Evolutionary conservation across 179 eudicot species (phyloP), one percentile per base, ranked within the genome.

Genomic region (Gypsophila paniculata): DNA sequence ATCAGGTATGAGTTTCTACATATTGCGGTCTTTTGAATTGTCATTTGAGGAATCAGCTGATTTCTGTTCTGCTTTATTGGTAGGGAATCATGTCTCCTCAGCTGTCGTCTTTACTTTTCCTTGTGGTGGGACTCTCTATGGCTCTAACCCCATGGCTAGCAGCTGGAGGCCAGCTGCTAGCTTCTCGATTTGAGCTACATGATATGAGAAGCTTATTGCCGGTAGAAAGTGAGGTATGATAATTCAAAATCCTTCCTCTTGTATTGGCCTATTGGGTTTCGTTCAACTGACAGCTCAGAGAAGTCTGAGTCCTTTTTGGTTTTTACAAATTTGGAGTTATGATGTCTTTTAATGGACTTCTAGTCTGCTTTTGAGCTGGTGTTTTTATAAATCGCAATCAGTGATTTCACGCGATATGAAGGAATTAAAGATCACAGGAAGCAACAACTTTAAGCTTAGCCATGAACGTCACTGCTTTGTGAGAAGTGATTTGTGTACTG

Each of bases 141-240:
- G 98, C 98, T 67, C 78, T 93, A 65, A 93, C 98, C 22, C 98
- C 98, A 46, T 93, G 85, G 84, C 84, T 93, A 75, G 98, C 98
- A 79, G 98, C 98, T 82, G 98, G 98, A 73, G 98, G 98, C 74
- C 98, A 93, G 87, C 82, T 93, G 57, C 85, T 93, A 74, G 98
- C 98, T 74, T 88, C 96, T 82, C 96, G 94, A 18, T 93, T 93
- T 87, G 98, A 93, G 83, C 87, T 76, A 70, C 94, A 93, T 76
- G 98, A 93, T 79, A 89, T 93, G 70, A 84, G 98, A 71, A 93
- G 96, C 79, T 84, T 93, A 72, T 82, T 89, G 61, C 98, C 98
- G 55, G 96, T 70, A 55, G 98, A 93, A 80, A 93, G 96, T 78
- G 98, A 93, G 98, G 98, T 93, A 75, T 71, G 69, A 71, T 64